phyloP scores from a whole-genome alignment of 176 grass and related monocot species.

The Aegilops speltoides region DNA sequence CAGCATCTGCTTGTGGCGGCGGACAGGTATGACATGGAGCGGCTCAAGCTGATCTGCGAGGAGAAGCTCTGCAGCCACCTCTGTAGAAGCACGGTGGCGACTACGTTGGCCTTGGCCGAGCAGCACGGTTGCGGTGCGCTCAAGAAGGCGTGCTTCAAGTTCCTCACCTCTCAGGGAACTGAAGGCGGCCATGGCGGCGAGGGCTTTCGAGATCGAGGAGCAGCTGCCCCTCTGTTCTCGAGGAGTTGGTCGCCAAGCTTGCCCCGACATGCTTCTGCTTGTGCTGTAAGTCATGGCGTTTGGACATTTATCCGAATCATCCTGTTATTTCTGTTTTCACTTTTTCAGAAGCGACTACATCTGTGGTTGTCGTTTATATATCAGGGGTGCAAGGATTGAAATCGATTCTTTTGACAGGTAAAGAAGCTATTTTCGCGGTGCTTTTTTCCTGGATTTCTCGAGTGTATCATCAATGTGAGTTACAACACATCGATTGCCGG shows the following conservation, averaged over 20 bases:
- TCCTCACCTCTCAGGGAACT: not conserved
- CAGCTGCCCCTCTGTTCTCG: not conserved
- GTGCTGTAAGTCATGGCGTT: not conserved
- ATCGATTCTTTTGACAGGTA: too few relatives aligned
- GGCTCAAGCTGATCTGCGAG: constrained; percentile 49
- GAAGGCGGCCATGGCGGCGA: not conserved
- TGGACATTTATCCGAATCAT: not conserved
- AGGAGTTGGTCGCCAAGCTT: not conserved
- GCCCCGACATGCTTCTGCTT: not conserved
- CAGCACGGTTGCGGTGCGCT: not conserved
- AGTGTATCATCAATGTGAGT: too few relatives aligned
- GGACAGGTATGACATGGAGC: constrained; percentile 36
- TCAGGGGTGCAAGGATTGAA: too few relatives aligned
- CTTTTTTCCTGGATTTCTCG: too few relatives aligned
- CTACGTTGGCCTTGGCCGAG: not conserved
- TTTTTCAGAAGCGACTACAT: not conserved
- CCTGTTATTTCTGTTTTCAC: too few relatives aligned
- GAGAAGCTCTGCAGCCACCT: constrained; percentile 7
- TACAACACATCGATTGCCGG: too few relatives aligned
- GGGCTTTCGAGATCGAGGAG: not conserved
- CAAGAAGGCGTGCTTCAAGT: not conserved
- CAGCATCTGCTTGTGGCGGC: constrained; percentile 47
- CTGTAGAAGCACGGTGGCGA: not conserved
- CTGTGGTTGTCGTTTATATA: not conserved
- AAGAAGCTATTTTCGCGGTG: too few relatives aligned